phyloP scores from a whole-genome alignment of 2,329 filamentous ascomycete genomes.

The Annulohypoxylon truncatum region DNA sequence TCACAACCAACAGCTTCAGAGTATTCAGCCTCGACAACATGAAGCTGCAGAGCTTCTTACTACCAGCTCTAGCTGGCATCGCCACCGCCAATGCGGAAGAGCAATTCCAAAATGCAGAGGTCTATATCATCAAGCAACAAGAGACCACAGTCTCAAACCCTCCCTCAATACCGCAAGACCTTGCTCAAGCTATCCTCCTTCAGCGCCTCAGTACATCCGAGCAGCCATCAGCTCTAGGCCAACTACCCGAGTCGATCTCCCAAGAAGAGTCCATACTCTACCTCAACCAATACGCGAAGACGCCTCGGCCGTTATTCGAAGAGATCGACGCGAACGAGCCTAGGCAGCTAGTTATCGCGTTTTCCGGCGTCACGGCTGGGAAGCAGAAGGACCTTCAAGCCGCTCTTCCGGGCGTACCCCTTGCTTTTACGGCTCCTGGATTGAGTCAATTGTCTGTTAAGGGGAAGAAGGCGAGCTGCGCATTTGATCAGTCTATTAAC shows the following conservation, averaged over 20 bases:
- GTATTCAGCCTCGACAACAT: slow-evolving; percentile 45
- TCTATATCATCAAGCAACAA: slow-evolving; percentile 63
- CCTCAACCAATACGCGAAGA: slow-evolving; percentile 70
- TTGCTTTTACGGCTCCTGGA: slow-evolving; percentile 61
- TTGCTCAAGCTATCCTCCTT: slow-evolving; percentile 69
- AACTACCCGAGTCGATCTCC: slow-evolving; percentile 56
- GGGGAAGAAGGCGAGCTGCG: slow-evolving; percentile 56
- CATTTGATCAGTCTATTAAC: slow-evolving; percentile 46
- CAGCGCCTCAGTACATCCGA: slow-evolving; percentile 64
- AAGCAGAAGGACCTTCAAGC: slow-evolving; percentile 57
- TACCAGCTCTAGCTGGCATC: slow-evolving; percentile 52
- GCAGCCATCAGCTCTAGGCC: slow-evolving; percentile 61
- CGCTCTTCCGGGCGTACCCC: slow-evolving; percentile 55
- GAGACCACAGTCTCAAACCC: slow-evolving; percentile 48
- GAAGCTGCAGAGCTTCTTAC: slow-evolving; percentile 56
- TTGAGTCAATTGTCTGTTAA: slow-evolving; percentile 59
- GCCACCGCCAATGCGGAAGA: slow-evolving; percentile 47
- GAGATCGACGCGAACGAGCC: slow-evolving; percentile 50
- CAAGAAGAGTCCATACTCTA: slow-evolving; percentile 64
- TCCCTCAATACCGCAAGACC: slow-evolving; percentile 62
- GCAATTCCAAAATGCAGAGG: slow-evolving; percentile 56
- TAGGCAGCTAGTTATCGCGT: slow-evolving; percentile 68
- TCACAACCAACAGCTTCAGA: slow-evolving; percentile 27
- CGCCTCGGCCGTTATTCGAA: slow-evolving; percentile 63
- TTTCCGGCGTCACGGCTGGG: slow-evolving; percentile 65